Base-by-base conservation (phyloP, 2,329 filamentous ascomycete species). In the Didymella arachidicola region DNA sequence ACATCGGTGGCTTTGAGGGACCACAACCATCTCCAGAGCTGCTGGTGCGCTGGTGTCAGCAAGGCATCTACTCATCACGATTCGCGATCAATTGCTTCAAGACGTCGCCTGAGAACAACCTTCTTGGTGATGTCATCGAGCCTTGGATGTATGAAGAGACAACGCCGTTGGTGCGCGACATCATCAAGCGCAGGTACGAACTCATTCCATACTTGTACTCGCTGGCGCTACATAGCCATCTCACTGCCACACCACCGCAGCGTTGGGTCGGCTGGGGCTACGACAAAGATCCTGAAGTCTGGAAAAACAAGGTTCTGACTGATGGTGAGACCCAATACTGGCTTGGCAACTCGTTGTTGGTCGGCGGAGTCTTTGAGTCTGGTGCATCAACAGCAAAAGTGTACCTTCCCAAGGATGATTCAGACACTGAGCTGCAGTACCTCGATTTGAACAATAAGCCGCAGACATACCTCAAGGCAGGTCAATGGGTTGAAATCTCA, bases 41-140 rank as follows among this genome's bases (percentile, higher is more conserved):
- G 2, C 82, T 92, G 0, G 83, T 91, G 2, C 85, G 89, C 29
- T 92, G 89, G 89, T 81, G 91, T 12, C 89, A 92, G 69, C 82
- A 90, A 2, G 89, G 89, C 6, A 84, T 87, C 59, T 85, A 91
- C 76, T 89, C 87, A 1, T 83, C 87, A 0, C 86, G 89, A 0
- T 91, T 92, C 66, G 87, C 89, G 11, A 91, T 91, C 79, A 92
- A 92, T 75, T 92, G 89, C 75, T 91, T 89, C 83, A 92, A 92
- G 78, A 92, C 89, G 0, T 85, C 83, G 0, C 82, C 84, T 0
- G 79, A 83, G 0, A 86, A 91, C 73, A 91, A 87, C 66, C 80
- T 81, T 0, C 81, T 90, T 25, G 89, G 89, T 7, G 89, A 90
- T 34, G 88, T 92, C 0, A 92, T 92, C 57, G 89, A 91, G 77